Evolutionary conservation across 1,284 basidiomycete genomes (phyloP).

Genomic region (Lentinula novae-zelandiae): DNA sequence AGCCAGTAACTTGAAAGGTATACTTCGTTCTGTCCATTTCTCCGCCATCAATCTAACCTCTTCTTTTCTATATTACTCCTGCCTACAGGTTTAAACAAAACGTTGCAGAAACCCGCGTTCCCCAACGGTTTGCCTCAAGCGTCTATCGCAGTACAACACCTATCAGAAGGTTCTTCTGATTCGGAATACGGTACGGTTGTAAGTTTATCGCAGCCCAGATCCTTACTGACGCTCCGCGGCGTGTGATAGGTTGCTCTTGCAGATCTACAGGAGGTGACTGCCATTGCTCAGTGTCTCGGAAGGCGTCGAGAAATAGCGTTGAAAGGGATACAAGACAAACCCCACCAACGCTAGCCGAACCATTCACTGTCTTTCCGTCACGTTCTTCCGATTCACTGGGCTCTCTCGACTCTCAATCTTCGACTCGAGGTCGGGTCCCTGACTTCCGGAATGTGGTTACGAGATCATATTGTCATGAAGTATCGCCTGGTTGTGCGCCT

Average conservation of each 20-base stretch:
- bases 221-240: constrained; percentile 27
- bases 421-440: constrained; percentile 17
- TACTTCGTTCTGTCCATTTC: constrained; percentile 21
- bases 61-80: constrained; percentile 3
- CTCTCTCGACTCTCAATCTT: constrained; percentile 16
- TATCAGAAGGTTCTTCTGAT: constrained; percentile 42
- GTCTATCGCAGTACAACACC: constrained; percentile 51
- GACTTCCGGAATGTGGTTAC: not conserved
- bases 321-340: constrained; percentile 20
- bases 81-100: constrained; percentile 44
- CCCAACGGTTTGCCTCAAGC: constrained; percentile 65
- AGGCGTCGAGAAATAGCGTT: constrained; percentile 21
- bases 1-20: constrained; percentile 51
- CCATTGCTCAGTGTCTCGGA: constrained; percentile 52
- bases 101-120: constrained; percentile 64
- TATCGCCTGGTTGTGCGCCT: constrained; percentile 17
- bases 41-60: constrained; percentile 38
- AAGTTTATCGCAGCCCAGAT: constrained; percentile 24
- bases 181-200: constrained; percentile 45
- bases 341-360: not conserved
- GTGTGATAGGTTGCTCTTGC: constrained; percentile 37
- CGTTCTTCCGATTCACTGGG: constrained; percentile 11
- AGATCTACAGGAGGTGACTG: constrained; percentile 39
- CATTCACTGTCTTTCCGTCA: constrained; percentile 10
- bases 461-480: constrained; percentile 19